Percentiles rank a stretch among this genome's conserved stretches.
phyloP scores from a whole-genome alignment of 345 rosid genomes.

The Chamaenerion angustifolium region DNA sequence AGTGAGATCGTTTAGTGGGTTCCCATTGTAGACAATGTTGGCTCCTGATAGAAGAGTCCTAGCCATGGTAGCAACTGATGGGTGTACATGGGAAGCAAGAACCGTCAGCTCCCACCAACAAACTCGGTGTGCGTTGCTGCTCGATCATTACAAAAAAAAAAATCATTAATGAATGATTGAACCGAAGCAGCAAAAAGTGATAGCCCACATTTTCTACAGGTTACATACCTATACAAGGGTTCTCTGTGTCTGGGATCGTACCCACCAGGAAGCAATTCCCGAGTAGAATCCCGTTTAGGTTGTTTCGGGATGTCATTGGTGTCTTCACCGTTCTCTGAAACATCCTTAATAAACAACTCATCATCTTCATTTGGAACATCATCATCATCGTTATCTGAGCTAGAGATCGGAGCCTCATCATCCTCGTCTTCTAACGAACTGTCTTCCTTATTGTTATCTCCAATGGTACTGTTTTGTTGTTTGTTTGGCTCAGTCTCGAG shows the following conservation, averaged over 20 bases:
- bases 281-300: constrained; percentile 15
- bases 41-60: constrained; percentile 83
- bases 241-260: constrained; percentile 92
- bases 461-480: constrained; percentile 20
- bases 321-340: constrained; percentile 18
- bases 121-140: constrained; percentile 69
- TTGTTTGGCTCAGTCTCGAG: constrained; percentile 15
- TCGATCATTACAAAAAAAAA: constrained; percentile 1
- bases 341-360: constrained; percentile 25
- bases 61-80: constrained; percentile 97
- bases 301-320: constrained; percentile 13
- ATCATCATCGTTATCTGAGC: constrained; percentile 21
- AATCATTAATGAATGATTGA: not conserved
- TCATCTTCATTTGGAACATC: constrained; percentile 45
- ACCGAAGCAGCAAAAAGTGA: not conserved
- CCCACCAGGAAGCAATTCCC: constrained; percentile 56
- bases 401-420: constrained; percentile 14
- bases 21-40: constrained; percentile 79
- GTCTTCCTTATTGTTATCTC: constrained; percentile 19
- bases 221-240: constrained; percentile 77
- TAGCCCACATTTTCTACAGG: not conserved
- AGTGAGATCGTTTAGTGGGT: constrained; percentile 65
- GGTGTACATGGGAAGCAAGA: constrained; percentile 81
- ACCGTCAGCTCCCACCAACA: constrained; percentile 94
- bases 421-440: constrained; percentile 52